Base-by-base conservation (phyloP, 208 protist species). In the Leishmania major region DNA sequence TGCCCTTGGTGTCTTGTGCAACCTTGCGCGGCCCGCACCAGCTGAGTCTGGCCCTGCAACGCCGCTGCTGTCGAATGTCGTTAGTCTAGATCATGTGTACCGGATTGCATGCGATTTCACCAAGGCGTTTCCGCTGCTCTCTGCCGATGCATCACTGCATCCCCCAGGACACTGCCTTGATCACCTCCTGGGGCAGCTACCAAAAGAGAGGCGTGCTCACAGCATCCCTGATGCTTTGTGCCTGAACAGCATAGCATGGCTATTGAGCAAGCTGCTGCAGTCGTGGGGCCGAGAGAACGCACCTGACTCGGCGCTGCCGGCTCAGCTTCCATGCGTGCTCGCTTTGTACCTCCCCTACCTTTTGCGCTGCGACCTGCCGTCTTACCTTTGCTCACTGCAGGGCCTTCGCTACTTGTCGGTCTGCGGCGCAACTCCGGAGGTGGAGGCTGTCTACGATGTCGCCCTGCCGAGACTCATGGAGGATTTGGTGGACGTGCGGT, bases 301-400 rank as follows among this genome's bases (percentile, higher is more conserved):
- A 51, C 7, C 8, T 67, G 17, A 45, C 40, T 72, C 67, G 22
- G 31, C 57, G 53, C 78, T 67, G 40, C 83, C 83, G 7, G 83
- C 83, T 8, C 77, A 83, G 40, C 22, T 86, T 11, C 78, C 83
- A 57, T 83, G 78, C 49, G 55, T 49, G 13, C 62, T 86, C 40
- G 83, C 83, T 28, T 66, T 83, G 55, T 72, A 78, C 47, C 45
- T 86, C 37, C 83, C 83, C 2, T 86, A 80, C n/a, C 49, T 86
- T 51, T 37, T 80, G 55, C 83, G 83, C 15, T 77, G 80, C 25
- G 83, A 86, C 72, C 31, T 86, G 1, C 78, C 83, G 22, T 72
- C 77, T 31, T 86, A 86, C 35, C 10, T 64, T 6, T 40, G 78
- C 13, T 78, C 75, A 31, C 40, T 86, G 10, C 28, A 59, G 66